These are phyloP conservation scores for Pichia ethanolica DNA, from an alignment of 805 yeast genomes.

Conservation along the genomic window DNA sequence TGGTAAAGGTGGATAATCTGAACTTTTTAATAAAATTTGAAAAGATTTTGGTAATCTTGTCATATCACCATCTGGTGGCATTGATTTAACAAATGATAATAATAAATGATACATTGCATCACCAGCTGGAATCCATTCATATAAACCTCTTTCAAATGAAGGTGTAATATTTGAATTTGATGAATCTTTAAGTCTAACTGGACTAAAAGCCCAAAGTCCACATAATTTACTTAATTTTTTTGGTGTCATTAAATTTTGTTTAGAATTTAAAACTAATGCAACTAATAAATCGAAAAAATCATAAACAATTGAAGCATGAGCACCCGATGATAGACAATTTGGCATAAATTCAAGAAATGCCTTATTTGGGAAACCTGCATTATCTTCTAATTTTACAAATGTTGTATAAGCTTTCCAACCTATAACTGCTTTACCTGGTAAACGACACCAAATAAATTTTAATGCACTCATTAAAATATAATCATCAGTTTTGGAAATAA, in stretches of 20 bases:
- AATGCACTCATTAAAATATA: slow-evolving; percentile 66
- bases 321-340: slow-evolving; percentile 69
- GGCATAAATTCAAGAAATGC: slow-evolving; percentile 83
- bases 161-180: slow-evolving; percentile 24
- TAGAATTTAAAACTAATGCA: slow-evolving; percentile 70
- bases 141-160: slow-evolving; percentile 60
- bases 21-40: slow-evolving; percentile 55
- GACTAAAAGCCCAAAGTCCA: slow-evolving; percentile 78
- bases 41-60: slow-evolving; percentile 58
- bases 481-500: slow-evolving; percentile 50
- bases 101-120: slow-evolving; percentile 81
- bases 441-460: slow-evolving; percentile 81
- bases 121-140: slow-evolving; percentile 72
- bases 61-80: slow-evolving; percentile 53
- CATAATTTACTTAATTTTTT: slow-evolving; percentile 75
- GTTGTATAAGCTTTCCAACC: slow-evolving; percentile 81
- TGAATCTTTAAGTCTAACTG: slow-evolving; percentile 28
- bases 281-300: slow-evolving; percentile 80
- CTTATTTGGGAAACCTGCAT: slow-evolving; percentile 57
- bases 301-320: slow-evolving; percentile 84
- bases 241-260: slow-evolving; percentile 70
- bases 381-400: slow-evolving; percentile 57
- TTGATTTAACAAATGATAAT: slow-evolving; percentile 68
- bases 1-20: slow-evolving; percentile 68
- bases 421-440: slow-evolving; percentile 70